Percentiles rank a stretch among this genome's conserved stretches.
Evolutionary conservation across 768 basidiomycete genomes (phyloP).

Genomic region (Mycena alexandri): DNA sequence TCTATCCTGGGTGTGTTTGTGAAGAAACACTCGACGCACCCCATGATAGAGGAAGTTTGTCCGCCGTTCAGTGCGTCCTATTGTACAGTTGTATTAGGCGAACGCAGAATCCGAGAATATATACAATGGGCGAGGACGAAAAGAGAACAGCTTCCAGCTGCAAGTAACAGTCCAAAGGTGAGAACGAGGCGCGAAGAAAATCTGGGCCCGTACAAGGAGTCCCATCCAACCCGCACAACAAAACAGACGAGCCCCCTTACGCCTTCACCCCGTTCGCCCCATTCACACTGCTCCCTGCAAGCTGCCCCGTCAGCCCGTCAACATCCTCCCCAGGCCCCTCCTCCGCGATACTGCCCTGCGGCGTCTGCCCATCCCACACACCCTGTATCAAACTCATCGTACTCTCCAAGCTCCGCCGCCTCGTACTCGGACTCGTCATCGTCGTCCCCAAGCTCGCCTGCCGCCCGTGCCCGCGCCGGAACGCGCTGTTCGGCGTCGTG

Average conservation of each 20-base stretch:
- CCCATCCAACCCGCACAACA: background rate
- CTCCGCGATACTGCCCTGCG: conserved; percentile 54
- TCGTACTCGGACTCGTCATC: conserved; percentile 93
- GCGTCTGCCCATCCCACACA: conserved; percentile 81
- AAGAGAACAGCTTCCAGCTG: conserved; percentile 8
- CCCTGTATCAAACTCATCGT: conserved; percentile 96
- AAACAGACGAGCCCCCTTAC: background rate
- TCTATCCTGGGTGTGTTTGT: too few species aligned
- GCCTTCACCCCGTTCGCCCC: conserved; percentile 25
- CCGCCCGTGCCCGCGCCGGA: conserved; percentile 79
- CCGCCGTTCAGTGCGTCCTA: background rate
- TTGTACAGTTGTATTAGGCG: conserved; percentile 26
- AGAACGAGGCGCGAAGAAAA: background rate
- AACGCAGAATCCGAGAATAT: conserved; percentile 28
- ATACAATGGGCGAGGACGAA: conserved; percentile 6
- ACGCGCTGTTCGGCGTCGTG: conserved; percentile 61
- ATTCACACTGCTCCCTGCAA: conserved; percentile 36
- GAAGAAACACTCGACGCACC: too few species aligned
- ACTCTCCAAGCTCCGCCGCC: conserved; percentile 92
- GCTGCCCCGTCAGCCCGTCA: conserved; percentile 27
- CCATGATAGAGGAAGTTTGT: too few species aligned
- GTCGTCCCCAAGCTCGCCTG: conserved; percentile 94
- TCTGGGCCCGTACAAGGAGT: background rate
- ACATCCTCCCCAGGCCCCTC: conserved; percentile 38
- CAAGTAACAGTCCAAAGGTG: conserved; percentile 12